Conservation (phyloP, 2,329 filamentous ascomycete genomes). For the Chrysoporthe cubensis region DNA sequence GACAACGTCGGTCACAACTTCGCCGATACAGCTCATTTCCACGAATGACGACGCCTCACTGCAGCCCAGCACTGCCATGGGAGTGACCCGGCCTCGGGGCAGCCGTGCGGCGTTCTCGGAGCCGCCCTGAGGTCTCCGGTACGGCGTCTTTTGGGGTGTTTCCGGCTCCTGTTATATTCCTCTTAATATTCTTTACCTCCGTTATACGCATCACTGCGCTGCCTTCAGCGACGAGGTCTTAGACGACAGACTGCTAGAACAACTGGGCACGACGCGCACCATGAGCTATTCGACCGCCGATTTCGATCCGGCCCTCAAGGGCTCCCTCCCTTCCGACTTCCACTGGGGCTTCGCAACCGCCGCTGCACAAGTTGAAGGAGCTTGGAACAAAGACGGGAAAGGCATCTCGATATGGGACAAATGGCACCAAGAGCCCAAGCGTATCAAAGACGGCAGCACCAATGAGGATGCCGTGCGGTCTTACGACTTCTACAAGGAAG, state of each 20-base stretch:
- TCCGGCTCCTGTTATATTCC: background rate
- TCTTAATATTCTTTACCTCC: background rate
- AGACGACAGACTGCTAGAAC: background rate
- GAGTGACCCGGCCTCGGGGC: background rate
- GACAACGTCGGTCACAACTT: slow-evolving; percentile 21
- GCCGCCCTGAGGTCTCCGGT: background rate
- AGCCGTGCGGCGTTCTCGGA: background rate
- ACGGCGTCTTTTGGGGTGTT: background rate
- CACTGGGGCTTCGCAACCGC: slow-evolving; percentile 47
- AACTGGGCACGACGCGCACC: background rate
- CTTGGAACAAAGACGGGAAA: slow-evolving; percentile 47
- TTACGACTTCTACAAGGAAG: slow-evolving; percentile 50
- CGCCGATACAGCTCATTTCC: slow-evolving; percentile 21
- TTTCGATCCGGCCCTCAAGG: slow-evolving; percentile 35
- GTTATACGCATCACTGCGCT: background rate
- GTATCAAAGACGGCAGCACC: slow-evolving; percentile 44
- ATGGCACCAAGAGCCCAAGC: slow-evolving; percentile 42
- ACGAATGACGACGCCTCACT: slow-evolving; percentile 20
- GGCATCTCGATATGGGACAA: slow-evolving; percentile 47
- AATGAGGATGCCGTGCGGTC: slow-evolving; percentile 44
- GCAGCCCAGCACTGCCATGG: background rate
- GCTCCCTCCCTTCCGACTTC: slow-evolving; percentile 40
- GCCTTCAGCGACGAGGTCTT: background rate
- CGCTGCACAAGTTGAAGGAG: slow-evolving; percentile 46
- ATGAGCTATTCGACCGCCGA: slow-evolving; percentile 31